Percentiles rank a stretch among this genome's conserved stretches.
Evolutionary conservation across 2,329 filamentous ascomycete genomes (phyloP).

Genomic region (Aureobasidium namibiae): DNA sequence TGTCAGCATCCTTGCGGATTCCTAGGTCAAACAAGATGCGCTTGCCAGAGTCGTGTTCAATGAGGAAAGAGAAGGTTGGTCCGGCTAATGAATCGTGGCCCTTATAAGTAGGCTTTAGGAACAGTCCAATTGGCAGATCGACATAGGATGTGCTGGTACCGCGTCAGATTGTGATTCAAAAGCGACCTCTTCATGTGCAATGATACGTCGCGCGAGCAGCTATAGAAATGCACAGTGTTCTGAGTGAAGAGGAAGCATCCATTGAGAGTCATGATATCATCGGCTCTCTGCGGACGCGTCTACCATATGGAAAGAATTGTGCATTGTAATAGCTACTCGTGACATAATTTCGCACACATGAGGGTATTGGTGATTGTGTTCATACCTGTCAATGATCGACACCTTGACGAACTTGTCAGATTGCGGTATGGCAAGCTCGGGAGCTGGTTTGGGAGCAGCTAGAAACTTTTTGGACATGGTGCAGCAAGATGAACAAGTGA

Average conservation of each 20-base stretch:
- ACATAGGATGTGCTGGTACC: conserved; percentile 25
- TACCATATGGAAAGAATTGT: too few relatives aligned
- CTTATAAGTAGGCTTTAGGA: conserved; percentile 33
- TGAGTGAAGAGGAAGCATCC: too few relatives aligned
- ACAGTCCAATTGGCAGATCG: conserved; percentile 22
- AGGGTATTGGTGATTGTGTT: too few relatives aligned
- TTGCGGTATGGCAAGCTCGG: conserved; percentile 26
- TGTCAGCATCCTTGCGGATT: conserved; percentile 38
- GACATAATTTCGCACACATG: too few relatives aligned
- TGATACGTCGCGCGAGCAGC: too few relatives aligned
- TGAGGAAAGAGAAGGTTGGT: conserved; percentile 40
- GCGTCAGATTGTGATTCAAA: not conserved
- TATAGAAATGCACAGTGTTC: too few relatives aligned
- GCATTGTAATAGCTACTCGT: too few relatives aligned
- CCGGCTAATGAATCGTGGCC: conserved; percentile 29
- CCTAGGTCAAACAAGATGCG: conserved; percentile 41
- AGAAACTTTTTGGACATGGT: conserved; percentile 19
- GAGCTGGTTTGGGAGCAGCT: conserved; percentile 22
- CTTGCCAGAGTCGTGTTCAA: conserved; percentile 37
- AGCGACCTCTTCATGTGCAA: too few relatives aligned
- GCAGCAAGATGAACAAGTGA: not conserved
- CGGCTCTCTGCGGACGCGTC: too few relatives aligned
- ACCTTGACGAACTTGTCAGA: conserved; percentile 26
- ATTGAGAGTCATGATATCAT: too few relatives aligned
- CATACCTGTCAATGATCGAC: conserved; percentile 29